These are phyloP conservation scores for Aspergillus brasiliensis DNA, from an alignment of 2,329 filamentous ascomycete species.

Conservation along the genomic window DNA sequence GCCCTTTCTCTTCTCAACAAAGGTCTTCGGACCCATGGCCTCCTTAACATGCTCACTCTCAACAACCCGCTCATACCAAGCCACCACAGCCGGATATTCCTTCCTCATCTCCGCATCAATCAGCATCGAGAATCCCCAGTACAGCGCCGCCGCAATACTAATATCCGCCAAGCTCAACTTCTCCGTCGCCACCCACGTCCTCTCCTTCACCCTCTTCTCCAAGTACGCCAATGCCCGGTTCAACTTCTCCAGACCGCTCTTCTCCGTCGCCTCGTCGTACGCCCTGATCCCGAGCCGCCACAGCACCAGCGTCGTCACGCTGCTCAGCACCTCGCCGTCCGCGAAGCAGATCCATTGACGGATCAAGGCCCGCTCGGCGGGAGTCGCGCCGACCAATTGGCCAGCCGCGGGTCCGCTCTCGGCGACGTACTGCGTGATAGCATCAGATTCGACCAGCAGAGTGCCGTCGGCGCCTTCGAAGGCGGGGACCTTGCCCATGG, in stretches of 20 bases:
- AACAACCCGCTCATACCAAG: constrained; percentile 27
- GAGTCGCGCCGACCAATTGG: constrained; percentile 51
- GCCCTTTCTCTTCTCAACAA: neutral
- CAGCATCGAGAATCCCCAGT: constrained; percentile 27
- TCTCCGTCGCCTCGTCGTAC: constrained; percentile 27
- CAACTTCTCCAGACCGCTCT: constrained; percentile 18
- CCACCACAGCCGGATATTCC: constrained; percentile 25
- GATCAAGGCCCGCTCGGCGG: constrained; percentile 47
- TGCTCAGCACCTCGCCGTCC: constrained; percentile 34
- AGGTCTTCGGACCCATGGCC: constrained; percentile 24
- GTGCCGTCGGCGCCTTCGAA: constrained; percentile 52
- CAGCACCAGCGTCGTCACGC: constrained; percentile 20
- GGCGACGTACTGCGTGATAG: constrained; percentile 53
- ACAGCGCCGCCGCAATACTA: constrained; percentile 24
- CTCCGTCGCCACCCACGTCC: constrained; percentile 28
- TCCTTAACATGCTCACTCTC: constrained; percentile 27
- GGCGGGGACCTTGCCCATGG: constrained; percentile 55
- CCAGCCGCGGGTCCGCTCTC: constrained; percentile 47
- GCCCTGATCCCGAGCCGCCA: constrained; percentile 23
- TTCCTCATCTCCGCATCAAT: constrained; percentile 32
- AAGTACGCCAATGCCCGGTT: constrained; percentile 24
- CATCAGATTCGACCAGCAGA: constrained; percentile 49
- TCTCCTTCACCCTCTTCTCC: constrained; percentile 22
- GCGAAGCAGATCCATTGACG: constrained; percentile 51
- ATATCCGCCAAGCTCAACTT: constrained; percentile 35